Conservation (phyloP, 1,139 yeast species). For the Hansenula sp. region DNA sequence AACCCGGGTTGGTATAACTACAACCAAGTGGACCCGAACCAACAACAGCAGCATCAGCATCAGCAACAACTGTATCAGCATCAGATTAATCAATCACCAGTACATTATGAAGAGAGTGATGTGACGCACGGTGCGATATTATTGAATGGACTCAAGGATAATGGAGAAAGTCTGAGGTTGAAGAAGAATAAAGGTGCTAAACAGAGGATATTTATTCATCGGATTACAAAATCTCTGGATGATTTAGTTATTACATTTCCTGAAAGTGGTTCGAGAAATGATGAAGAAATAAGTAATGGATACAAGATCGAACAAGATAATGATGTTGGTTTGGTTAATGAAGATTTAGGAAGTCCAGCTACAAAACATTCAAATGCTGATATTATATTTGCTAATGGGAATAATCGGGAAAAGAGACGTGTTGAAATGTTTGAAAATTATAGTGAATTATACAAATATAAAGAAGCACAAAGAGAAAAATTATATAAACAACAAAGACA, state of each 20-base stretch:
- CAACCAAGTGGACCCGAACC: too few relatives aligned
- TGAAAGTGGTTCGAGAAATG: background rate
- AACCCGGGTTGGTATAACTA: background rate
- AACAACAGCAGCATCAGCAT: too few relatives aligned
- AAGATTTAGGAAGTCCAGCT: background rate
- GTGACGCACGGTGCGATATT: too few relatives aligned
- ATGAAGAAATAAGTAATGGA: background rate
- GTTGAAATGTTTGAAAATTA: slow-evolving; percentile 18
- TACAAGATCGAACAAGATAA: background rate
- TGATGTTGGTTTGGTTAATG: background rate
- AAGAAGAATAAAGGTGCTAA: background rate
- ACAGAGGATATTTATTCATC: background rate
- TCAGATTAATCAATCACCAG: too few relatives aligned
- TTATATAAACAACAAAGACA: slow-evolving; percentile 6
- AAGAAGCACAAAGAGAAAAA: slow-evolving; percentile 11
- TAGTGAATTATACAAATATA: slow-evolving; percentile 11
- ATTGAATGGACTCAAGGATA: too few relatives aligned
- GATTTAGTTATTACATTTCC: too few relatives aligned
- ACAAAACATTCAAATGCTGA: slow-evolving; percentile 10
- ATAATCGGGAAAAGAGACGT: slow-evolving; percentile 22
- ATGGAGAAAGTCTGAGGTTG: too few relatives aligned
- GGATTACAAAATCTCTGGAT: too few relatives aligned
- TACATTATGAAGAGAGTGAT: too few relatives aligned
- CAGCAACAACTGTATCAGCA: too few relatives aligned
- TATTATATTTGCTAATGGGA: slow-evolving; percentile 23